Conservation (phyloP, 306 rosid genomes). For the Vigna mungo region DNA sequence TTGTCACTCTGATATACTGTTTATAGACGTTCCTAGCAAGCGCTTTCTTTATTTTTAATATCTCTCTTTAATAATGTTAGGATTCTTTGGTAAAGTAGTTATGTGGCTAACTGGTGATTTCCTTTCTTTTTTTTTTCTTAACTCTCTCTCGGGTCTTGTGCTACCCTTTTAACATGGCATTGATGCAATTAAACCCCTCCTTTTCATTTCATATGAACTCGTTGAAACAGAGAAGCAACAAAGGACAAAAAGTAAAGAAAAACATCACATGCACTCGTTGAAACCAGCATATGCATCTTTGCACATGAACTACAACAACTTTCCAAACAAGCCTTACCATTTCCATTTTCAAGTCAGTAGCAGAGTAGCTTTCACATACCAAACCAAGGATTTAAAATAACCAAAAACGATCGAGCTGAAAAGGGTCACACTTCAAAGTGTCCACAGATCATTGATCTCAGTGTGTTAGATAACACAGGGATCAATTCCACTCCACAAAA, state of each 20-base stretch:
- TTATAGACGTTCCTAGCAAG: background rate
- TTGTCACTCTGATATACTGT: no score
- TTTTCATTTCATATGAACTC: background rate
- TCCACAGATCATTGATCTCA: background rate
- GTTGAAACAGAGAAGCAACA: slow-evolving; percentile 1
- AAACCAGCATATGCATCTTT: background rate
- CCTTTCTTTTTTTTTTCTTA: background rate
- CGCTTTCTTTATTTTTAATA: background rate
- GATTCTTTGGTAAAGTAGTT: background rate
- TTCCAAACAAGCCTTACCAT: background rate
- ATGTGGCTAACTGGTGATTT: background rate
- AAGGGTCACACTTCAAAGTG: background rate
- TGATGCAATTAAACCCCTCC: background rate
- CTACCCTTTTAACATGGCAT: background rate
- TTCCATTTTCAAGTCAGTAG: background rate
- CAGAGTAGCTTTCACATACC: slow-evolving; percentile 8
- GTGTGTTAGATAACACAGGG: background rate
- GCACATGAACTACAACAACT: slow-evolving; percentile 14
- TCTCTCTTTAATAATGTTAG: background rate
- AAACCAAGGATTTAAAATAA: slow-evolving; percentile 10
- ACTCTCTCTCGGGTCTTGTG: background rate
- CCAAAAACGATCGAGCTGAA: background rate
- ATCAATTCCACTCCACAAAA: background rate
- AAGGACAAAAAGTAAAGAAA: background rate
- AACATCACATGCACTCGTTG: slow-evolving; percentile 12